phyloP scores from a whole-genome alignment of 2,329 filamentous ascomycete genomes.

The Fusarium camptoceras region DNA sequence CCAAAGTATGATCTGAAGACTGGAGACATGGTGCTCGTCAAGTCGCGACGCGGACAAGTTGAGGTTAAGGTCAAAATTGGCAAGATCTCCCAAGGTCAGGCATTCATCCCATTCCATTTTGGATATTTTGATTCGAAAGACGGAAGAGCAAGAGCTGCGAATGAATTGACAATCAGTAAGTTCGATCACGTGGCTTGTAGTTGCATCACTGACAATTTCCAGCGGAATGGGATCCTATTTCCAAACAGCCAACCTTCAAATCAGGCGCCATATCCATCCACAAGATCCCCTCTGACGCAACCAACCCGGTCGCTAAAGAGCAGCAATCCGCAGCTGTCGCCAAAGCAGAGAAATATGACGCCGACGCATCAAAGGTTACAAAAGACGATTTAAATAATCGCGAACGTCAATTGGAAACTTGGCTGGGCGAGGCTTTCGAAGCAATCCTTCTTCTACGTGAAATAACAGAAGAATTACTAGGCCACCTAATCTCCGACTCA shows the following conservation, averaged over 20 bases:
- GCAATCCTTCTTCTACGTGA: background rate
- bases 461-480: background rate
- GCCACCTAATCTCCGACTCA: background rate
- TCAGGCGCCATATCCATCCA: fast-evolving
- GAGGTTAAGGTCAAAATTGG: background rate
- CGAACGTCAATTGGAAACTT: background rate
- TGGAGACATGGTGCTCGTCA: background rate
- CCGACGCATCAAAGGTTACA: fast-evolving
- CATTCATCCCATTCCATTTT: conserved; percentile 1
- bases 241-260: background rate
- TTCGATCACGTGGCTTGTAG: no score
- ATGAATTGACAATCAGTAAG: background rate
- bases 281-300: fast-evolving
- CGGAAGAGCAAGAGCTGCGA: background rate
- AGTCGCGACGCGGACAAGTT: background rate
- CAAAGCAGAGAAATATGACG: background rate
- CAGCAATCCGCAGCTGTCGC: background rate
- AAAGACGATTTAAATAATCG: background rate
- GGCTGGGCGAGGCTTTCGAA: background rate
- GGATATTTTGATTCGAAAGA: background rate
- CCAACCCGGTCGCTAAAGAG: background rate
- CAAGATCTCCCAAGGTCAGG: background rate
- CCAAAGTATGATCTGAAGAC: background rate
- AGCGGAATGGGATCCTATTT: background rate
- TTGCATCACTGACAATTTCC: background rate